A percentile compares a stretch with the other conserved stretches of the same genome.
These are phyloP conservation scores for Moesziomyces sp. DNA, from an alignment of 1,284 basidiomycete genomes.

Conservation along the genomic window DNA sequence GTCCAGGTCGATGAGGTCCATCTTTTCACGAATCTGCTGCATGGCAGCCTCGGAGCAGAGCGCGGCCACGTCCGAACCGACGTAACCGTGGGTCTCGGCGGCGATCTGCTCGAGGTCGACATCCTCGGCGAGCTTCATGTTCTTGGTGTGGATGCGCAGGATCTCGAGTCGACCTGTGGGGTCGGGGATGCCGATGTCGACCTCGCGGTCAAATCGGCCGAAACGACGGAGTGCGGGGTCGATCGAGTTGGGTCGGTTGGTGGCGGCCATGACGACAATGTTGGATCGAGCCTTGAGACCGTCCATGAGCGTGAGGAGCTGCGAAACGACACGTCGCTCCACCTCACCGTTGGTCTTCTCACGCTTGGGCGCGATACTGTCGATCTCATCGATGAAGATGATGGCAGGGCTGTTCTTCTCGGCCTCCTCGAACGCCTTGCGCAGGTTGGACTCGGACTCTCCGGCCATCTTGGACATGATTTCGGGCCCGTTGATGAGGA, in stretches of 20 bases:
- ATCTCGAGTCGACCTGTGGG: constrained; percentile 98
- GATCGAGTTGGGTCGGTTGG: constrained; percentile 98
- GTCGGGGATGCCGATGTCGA: constrained; percentile 99
- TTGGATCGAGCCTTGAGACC: constrained; percentile 98
- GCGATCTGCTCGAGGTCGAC: constrained; percentile 97
- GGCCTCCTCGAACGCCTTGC: constrained; percentile 98
- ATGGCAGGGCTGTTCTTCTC: constrained; percentile 99
- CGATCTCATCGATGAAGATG: constrained; percentile 99
- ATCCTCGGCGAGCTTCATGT: constrained; percentile 98
- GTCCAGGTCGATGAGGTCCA: constrained; percentile 85
- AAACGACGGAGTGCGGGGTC: constrained; percentile 97
- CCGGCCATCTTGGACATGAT: constrained; percentile 99
- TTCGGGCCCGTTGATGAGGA: constrained; percentile 98
- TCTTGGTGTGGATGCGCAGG: constrained; percentile 98
- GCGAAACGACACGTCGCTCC: constrained; percentile 97
- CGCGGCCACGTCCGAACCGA: constrained; percentile 95
- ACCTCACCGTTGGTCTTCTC: constrained; percentile 99
- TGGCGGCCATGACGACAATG: constrained; percentile 99
- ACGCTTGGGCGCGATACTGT: constrained; percentile 98
- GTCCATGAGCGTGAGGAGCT: constrained; percentile 97
- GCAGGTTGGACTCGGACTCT: constrained; percentile 94
- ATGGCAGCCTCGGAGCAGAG: constrained; percentile 97
- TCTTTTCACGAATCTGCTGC: constrained; percentile 99
- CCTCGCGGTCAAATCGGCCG: constrained; percentile 98
- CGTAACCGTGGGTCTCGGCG: constrained; percentile 98